These are phyloP conservation scores for Aspergillus alliaceus DNA, from an alignment of 2,329 filamentous ascomycete genomes.

Conservation along the genomic window DNA sequence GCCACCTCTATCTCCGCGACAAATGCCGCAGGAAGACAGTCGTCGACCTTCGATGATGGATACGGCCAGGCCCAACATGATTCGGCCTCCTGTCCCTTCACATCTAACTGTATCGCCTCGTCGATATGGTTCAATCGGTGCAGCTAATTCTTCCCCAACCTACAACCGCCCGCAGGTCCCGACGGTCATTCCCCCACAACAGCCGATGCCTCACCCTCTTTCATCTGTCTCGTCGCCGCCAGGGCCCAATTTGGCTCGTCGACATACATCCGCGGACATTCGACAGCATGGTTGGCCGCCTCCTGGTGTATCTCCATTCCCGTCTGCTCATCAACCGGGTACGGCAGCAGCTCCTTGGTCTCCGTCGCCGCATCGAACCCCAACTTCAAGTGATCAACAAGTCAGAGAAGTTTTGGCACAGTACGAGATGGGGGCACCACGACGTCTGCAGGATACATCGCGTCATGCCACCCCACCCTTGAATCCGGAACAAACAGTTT, in stretches of 20 bases:
- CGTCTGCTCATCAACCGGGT: constrained; percentile 64
- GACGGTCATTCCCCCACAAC: constrained; percentile 66
- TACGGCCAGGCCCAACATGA: constrained; percentile 62
- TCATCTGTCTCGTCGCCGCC: constrained; percentile 58
- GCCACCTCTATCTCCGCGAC: constrained; percentile 79
- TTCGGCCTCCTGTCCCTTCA: constrained; percentile 77
- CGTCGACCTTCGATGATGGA: constrained; percentile 69
- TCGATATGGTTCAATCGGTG: constrained; percentile 83
- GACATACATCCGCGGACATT: constrained; percentile 95
- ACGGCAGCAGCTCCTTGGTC: constrained; percentile 65
- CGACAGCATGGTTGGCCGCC: constrained; percentile 77
- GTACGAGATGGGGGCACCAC: constrained; percentile 63
- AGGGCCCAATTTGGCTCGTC: constrained; percentile 69
- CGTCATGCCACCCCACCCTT: constrained; percentile 57
- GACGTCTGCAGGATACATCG: constrained; percentile 47
- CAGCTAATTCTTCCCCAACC: constrained; percentile 66
- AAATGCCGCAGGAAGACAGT: constrained; percentile 80
- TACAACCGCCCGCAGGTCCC: constrained; percentile 70
- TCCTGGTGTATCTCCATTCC: constrained; percentile 62
- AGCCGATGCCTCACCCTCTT: constrained; percentile 64
- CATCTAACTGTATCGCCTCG: constrained; percentile 76
- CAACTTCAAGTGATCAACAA: constrained; percentile 59
- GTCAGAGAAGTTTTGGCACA: constrained; percentile 62
- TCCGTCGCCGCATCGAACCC: constrained; percentile 60
- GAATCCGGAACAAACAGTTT: constrained; percentile 49